Base-by-base conservation (phyloP, 2,329 filamentous ascomycete genomes). In the Arthroderma sp. region DNA sequence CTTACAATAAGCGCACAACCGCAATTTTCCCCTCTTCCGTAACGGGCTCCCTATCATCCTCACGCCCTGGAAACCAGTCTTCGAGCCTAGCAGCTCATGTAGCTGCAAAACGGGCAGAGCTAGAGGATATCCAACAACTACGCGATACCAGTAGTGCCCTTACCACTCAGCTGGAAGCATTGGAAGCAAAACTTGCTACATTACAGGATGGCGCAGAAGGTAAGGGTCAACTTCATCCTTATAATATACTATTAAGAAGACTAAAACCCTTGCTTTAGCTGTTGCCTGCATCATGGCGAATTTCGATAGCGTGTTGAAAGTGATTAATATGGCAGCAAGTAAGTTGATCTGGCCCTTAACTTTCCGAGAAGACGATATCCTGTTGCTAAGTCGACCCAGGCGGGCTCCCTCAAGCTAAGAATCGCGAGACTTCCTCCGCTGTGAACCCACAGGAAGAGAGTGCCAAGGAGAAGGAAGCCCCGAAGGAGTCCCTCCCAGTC, bases 251-350 rank as follows among this genome's bases (percentile, higher is more conserved):
- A 35, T 53, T 47, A n/a, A 28, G 54, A 49, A 52, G 39, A 58
- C 38, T 51, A 31, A 47, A 17, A 15, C 6, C 33, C 19, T 51
- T 23, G 41, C 6, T 59, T 52, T 67, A 81, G 81, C 81, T 60
- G 80, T 85, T 58, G 82, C 82, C 56, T 80, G 79, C 49, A 82
- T 85, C n/a, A 74, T 85, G 65, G 78, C 80, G 39, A 85, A 85
- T 66, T 85, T 82, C 82, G 79, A 82, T 56, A 83, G 81, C 63
- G 82, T 85, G 28, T 69, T 85, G 53, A 73, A 80, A 55, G 81
- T 82, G 47, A 83, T 85, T 59, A 77, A 78, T 60, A 83, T 85
- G 77, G 82, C 82, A 56, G 83, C 80, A 56, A 76, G 81, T 83
- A 75, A 71, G 79, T 72, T 17, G 2, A 9, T 17, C n/a, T 33